These are phyloP conservation scores for Epicoccum sorghinum DNA, from an alignment of 2,329 filamentous ascomycete genomes.

Conservation along the genomic window DNA sequence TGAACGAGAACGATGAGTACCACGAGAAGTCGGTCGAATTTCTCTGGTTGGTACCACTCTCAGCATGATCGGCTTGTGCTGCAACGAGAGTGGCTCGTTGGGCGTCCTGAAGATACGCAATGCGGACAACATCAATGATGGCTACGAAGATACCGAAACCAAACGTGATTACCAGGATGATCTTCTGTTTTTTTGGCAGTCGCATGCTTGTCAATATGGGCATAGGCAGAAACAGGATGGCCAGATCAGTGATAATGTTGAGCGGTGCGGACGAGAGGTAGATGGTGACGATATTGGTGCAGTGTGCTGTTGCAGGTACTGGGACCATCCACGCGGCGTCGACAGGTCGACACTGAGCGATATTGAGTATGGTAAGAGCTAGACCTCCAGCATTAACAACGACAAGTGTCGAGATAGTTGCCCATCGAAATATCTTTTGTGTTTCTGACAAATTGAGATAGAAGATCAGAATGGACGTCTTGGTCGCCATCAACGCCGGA, in stretches of 20 bases:
- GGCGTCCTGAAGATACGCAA: slow-evolving; percentile 86
- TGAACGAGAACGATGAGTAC: slow-evolving; percentile 83
- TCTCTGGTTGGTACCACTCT: slow-evolving; percentile 40
- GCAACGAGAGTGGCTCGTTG: slow-evolving; percentile 54
- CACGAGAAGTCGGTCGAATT: slow-evolving; percentile 61
- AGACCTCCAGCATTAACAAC: slow-evolving; percentile 80
- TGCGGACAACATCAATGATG: slow-evolving; percentile 84
- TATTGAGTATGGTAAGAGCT: slow-evolving; percentile 82
- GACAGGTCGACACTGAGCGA: slow-evolving; percentile 83
- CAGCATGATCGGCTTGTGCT: slow-evolving; percentile 38
- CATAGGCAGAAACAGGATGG: slow-evolving; percentile 85
- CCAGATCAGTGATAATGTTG: slow-evolving; percentile 90
- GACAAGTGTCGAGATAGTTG: slow-evolving; percentile 78
- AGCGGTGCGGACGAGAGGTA: slow-evolving; percentile 80
- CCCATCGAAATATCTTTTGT: slow-evolving; percentile 75
- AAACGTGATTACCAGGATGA: slow-evolving; percentile 85
- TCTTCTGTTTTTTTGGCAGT: slow-evolving; percentile 83
- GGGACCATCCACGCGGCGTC: slow-evolving; percentile 68
- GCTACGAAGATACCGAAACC: slow-evolving; percentile 85
- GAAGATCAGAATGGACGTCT: slow-evolving; percentile 91
- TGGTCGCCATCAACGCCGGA: slow-evolving; percentile 86
- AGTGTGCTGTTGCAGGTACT: slow-evolving; percentile 54
- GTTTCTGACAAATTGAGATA: slow-evolving; percentile 84
- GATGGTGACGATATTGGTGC: slow-evolving; percentile 67
- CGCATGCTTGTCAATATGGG: slow-evolving; percentile 81